These are phyloP conservation scores for Rehmannia glutinosa DNA, from an alignment of 257 asterid species.

Conservation along the genomic window DNA sequence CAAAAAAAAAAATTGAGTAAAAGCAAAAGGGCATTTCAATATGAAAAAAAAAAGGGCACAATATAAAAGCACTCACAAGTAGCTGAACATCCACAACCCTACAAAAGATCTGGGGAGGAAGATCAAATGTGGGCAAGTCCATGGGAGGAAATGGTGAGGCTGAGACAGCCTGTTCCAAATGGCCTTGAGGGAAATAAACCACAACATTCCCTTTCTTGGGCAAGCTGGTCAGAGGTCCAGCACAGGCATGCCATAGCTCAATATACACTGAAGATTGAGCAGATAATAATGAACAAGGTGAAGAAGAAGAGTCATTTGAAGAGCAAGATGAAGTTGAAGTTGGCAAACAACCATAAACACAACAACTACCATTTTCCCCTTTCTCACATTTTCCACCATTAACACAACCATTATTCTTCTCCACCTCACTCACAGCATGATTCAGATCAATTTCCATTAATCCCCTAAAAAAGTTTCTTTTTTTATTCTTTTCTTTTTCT, in stretches of 20 bases:
- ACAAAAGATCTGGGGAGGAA: slow-evolving; percentile 91
- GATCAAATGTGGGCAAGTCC: slow-evolving; percentile 72
- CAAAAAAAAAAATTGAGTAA: too few relatives aligned
- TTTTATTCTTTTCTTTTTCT: slow-evolving; percentile 17
- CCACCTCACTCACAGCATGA: slow-evolving; percentile 64
- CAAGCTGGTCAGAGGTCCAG: slow-evolving; percentile 87
- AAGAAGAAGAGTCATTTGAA: slow-evolving; percentile 49
- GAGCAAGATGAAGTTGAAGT: slow-evolving; percentile 64
- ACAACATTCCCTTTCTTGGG: slow-evolving; percentile 87
- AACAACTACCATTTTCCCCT: slow-evolving; percentile 35
- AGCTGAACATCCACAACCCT: slow-evolving; percentile 77
- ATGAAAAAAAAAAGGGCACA: background rate
- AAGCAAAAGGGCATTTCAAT: too few relatives aligned
- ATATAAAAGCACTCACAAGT: slow-evolving; percentile 49
- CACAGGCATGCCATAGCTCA: slow-evolving; percentile 99
- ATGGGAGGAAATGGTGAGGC: slow-evolving; percentile 61
- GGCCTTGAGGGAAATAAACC: slow-evolving; percentile 97
- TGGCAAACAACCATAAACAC: slow-evolving; percentile 42
- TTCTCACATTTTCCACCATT: slow-evolving; percentile 65
- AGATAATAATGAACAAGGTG: slow-evolving; percentile 17
- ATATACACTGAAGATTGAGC: slow-evolving; percentile 47
- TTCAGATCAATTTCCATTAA: slow-evolving; percentile 95
- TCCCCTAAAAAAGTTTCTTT: slow-evolving; percentile 4
- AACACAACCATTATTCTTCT: slow-evolving; percentile 41
- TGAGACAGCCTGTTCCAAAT: slow-evolving; percentile 73